Percentiles rank a stretch among this genome's conserved stretches.
phyloP scores from a whole-genome alignment of 2,329 filamentous ascomycete genomes.

The Clonostachys byssicola region DNA sequence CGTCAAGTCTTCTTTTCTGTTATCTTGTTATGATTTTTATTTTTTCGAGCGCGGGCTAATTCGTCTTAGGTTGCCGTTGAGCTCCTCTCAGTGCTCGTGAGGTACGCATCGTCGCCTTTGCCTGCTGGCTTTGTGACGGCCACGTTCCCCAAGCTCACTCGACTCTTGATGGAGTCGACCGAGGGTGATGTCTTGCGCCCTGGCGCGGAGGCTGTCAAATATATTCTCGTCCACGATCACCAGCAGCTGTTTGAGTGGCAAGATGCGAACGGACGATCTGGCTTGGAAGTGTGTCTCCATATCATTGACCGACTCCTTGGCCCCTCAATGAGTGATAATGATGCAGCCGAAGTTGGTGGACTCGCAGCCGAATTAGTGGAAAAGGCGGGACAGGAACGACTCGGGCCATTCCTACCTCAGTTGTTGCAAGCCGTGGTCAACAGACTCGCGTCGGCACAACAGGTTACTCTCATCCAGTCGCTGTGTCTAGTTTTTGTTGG shows the following conservation, averaged over 20 bases:
- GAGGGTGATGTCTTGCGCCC: conserved; percentile 87
- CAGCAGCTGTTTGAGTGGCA: conserved; percentile 86
- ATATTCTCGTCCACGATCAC: conserved; percentile 85
- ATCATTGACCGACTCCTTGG: conserved; percentile 90
- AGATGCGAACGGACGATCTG: conserved; percentile 74
- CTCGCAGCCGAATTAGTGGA: conserved; percentile 93
- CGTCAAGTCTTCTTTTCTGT: conserved; percentile 12
- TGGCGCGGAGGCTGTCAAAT: conserved; percentile 81
- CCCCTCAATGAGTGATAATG: conserved; percentile 82
- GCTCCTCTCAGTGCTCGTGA: conserved; percentile 73
- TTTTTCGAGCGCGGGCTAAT: not conserved
- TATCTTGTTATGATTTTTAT: too few species aligned
- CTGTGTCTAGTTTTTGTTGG: conserved; percentile 93
- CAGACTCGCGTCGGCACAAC: conserved; percentile 75
- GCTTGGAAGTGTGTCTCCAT: conserved; percentile 82
- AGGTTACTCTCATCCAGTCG: conserved; percentile 90
- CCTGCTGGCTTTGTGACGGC: conserved; percentile 82
- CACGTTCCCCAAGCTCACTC: conserved; percentile 81
- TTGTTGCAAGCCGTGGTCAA: conserved; percentile 85
- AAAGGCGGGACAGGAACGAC: conserved; percentile 84
- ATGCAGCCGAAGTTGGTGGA: conserved; percentile 92
- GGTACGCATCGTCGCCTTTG: conserved; percentile 80
- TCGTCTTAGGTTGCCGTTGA: conserved; percentile 67
- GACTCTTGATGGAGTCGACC: conserved; percentile 75
- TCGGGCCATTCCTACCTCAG: conserved; percentile 86